phyloP scores from a whole-genome alignment of 805 yeast genomes.

The Wickerhamiella qilinensis region DNA sequence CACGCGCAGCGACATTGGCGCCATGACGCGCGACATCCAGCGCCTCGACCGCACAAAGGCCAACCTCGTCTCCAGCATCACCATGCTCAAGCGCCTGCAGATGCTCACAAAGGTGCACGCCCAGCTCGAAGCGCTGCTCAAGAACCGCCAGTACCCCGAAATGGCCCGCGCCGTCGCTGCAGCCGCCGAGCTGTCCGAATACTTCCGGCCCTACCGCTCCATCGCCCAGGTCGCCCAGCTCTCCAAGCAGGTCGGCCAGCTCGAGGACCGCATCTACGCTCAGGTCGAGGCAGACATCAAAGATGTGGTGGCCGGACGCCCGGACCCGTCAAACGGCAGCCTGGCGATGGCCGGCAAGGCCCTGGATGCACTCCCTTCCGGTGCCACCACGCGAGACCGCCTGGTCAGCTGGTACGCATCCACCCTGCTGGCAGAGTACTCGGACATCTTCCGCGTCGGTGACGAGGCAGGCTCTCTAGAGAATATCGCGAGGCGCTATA shows the following conservation, averaged over 20 bases:
- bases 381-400: slow-evolving; percentile 34
- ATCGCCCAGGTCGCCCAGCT: slow-evolving; percentile 63
- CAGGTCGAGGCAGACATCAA: slow-evolving; percentile 61
- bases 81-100: slow-evolving; percentile 70
- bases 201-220: slow-evolving; percentile 67
- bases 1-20: slow-evolving; percentile 11
- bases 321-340: slow-evolving; percentile 7
- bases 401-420: slow-evolving; percentile 60
- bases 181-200: slow-evolving; percentile 52
- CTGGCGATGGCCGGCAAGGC: slow-evolving; percentile 15
- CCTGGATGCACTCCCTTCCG: slow-evolving; percentile 3
- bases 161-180: slow-evolving; percentile 50
- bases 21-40: slow-evolving; percentile 64
- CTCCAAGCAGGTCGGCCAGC: slow-evolving; percentile 39
- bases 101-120: slow-evolving; percentile 68
- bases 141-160: slow-evolving; percentile 33
- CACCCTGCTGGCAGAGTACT: slow-evolving; percentile 55
- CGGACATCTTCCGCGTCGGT: slow-evolving; percentile 51
- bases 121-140: slow-evolving; percentile 33
- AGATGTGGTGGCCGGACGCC: slow-evolving; percentile 15
- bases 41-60: slow-evolving; percentile 66
- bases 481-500: slow-evolving; percentile 63
- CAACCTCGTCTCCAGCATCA: slow-evolving; percentile 72
- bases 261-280: slow-evolving; percentile 46
- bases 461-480: slow-evolving; percentile 95